phyloP scores from a whole-genome alignment of 768 basidiomycete genomes.

The Leccinum variicolor region DNA sequence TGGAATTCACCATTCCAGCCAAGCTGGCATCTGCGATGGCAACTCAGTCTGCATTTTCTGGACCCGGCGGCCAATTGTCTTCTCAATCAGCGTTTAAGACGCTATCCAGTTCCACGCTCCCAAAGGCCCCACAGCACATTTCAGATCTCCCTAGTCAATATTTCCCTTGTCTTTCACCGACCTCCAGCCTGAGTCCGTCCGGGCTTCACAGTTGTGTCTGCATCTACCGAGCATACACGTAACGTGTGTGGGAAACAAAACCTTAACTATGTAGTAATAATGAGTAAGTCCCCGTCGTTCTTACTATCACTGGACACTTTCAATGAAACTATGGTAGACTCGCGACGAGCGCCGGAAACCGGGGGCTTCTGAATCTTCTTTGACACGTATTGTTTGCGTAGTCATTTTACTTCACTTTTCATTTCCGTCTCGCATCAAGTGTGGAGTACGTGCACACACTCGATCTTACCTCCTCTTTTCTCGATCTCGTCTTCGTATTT shows the following conservation, averaged over 20 bases:
- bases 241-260: slow-evolving; percentile 27
- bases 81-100: slow-evolving; percentile 17
- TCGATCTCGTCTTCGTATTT: slow-evolving; percentile 4
- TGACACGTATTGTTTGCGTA: neutral
- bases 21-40: slow-evolving; percentile 28
- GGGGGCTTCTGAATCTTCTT: slow-evolving; percentile 5
- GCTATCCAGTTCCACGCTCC: slow-evolving; percentile 7
- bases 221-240: slow-evolving; percentile 19
- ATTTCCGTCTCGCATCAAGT: slow-evolving; percentile 19
- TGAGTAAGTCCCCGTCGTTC: slow-evolving; percentile 7
- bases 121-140: neutral
- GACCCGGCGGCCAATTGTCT: neutral
- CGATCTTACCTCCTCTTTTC: slow-evolving; percentile 2
- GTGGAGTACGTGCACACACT: slow-evolving; percentile 32
- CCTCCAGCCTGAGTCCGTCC: slow-evolving; percentile 1
- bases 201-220: slow-evolving; percentile 16
- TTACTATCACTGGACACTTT: neutral
- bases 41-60: slow-evolving; percentile 13
- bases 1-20: slow-evolving; percentile 27
- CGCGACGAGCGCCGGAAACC: neutral
- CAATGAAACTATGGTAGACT: neutral
- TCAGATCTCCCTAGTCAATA: slow-evolving; percentile 1
- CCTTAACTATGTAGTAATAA: neutral
- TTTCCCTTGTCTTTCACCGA: neutral
- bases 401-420: slow-evolving; percentile 6